Percentiles rank a stretch among this genome's conserved stretches.
phyloP scores from a whole-genome alignment of 73 alveolate species.

The Diophrys appendiculata region DNA sequence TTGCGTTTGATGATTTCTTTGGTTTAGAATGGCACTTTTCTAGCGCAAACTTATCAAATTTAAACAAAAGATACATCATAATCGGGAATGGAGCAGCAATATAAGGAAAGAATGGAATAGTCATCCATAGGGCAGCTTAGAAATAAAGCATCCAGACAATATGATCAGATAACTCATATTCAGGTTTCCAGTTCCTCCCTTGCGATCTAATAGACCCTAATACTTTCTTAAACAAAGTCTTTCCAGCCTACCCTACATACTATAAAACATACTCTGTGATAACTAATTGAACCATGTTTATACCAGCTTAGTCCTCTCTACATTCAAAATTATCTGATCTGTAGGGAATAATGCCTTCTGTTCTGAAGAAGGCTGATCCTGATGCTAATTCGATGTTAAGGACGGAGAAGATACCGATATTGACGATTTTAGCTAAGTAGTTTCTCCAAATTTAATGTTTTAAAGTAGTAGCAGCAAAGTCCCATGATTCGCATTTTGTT shows the following conservation, averaged over 20 bases:
- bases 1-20: constrained; percentile 37
- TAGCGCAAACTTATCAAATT: constrained; percentile 30
- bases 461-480: constrained; percentile 32
- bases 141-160: constrained; percentile 63
- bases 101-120: constrained; percentile 54
- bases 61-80: constrained; percentile 41
- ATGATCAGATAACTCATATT: constrained; percentile 58
- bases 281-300: constrained; percentile 34
- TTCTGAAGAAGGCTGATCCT: constrained; percentile 17
- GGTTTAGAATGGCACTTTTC: constrained; percentile 43
- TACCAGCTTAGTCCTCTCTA: constrained; percentile 63
- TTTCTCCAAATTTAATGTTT: constrained; percentile 64
- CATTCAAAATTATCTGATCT: constrained; percentile 47
- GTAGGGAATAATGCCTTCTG: constrained; percentile 4
- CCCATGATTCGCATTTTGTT: constrained; percentile 57
- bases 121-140: constrained; percentile 63
- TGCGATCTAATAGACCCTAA: constrained; percentile 15
- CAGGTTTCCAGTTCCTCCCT: constrained; percentile 56
- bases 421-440: constrained; percentile 57
- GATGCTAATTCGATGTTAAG: constrained; percentile 49
- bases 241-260: too few species aligned
- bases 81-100: constrained; percentile 45
- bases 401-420: constrained; percentile 44
- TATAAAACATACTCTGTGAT: constrained; percentile 58
- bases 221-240: constrained; percentile 7